Evolutionary conservation across 768 basidiomycete species (phyloP).

Genomic region (Macrolepiota albuminosa): DNA sequence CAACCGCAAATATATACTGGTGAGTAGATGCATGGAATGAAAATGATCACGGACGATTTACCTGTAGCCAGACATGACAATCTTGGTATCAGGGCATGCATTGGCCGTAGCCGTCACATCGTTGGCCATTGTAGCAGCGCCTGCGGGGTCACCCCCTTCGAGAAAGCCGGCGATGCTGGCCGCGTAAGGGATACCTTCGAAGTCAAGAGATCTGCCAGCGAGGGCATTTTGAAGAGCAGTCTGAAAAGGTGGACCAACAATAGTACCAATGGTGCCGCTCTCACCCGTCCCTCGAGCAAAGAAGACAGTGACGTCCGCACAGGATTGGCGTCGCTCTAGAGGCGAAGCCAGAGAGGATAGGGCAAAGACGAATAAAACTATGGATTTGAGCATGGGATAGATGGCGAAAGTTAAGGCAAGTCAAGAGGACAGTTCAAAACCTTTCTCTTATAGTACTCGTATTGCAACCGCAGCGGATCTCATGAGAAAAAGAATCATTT

Average conservation of each 20-base stretch:
- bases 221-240: slow-evolving; percentile 24
- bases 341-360: slow-evolving; percentile 20
- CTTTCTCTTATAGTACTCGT: not conserved
- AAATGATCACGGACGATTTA: slow-evolving; percentile 2
- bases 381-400: slow-evolving; percentile 13
- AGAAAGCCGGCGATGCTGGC: slow-evolving; percentile 31
- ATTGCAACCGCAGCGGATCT: not conserved
- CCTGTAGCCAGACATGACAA: slow-evolving; percentile 33
- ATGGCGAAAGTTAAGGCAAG: not conserved
- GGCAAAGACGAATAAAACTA: slow-evolving; percentile 13
- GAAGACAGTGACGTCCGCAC: slow-evolving; percentile 29
- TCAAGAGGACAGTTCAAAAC: not conserved
- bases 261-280: slow-evolving; percentile 25
- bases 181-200: slow-evolving; percentile 32
- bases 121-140: slow-evolving; percentile 30
- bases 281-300: slow-evolving; percentile 36
- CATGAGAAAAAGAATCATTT: not conserved
- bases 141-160: slow-evolving; percentile 30
- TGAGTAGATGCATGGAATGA: not conserved
- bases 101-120: slow-evolving; percentile 23
- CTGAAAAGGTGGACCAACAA: slow-evolving; percentile 34
- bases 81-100: slow-evolving; percentile 27
- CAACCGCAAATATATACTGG: not conserved
- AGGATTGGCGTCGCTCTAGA: slow-evolving; percentile 17
- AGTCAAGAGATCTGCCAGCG: slow-evolving; percentile 25